Percentiles rank a stretch among this genome's conserved stretches.
Conservation (phyloP, 768 basidiomycete species). For the Pulveroboletus sp. region DNA sequence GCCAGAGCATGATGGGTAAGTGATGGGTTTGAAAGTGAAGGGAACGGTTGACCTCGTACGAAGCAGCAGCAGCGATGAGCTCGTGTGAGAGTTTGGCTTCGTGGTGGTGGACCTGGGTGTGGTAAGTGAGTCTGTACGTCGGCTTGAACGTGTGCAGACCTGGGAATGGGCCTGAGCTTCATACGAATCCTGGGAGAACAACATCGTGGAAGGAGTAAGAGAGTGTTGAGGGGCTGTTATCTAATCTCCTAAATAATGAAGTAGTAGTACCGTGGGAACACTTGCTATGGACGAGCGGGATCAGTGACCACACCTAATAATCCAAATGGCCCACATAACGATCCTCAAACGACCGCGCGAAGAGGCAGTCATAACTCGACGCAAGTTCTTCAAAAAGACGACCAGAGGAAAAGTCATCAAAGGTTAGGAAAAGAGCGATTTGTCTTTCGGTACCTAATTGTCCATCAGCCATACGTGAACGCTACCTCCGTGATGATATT, state of each 20-base stretch:
- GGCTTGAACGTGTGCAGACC: not conserved
- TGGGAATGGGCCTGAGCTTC: conserved; percentile 24
- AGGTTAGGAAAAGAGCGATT: conserved; percentile 43
- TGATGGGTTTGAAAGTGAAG: not conserved
- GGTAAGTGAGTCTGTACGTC: not conserved
- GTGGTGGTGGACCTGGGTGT: conserved; percentile 18
- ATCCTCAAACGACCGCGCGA: conserved; percentile 68
- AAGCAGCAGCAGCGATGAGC: conserved; percentile 26
- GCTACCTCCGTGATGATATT: conserved; percentile 92
- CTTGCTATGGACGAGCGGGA: not conserved
- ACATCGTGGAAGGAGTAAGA: conserved; percentile 12
- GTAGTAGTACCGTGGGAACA: conserved; percentile 11
- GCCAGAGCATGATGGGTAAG: not conserved
- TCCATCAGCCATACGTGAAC: conserved; percentile 76
- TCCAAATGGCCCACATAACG: conserved; percentile 55
- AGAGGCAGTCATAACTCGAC: conserved; percentile 75
- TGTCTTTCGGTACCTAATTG: not conserved
- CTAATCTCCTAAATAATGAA: too few relatives aligned
- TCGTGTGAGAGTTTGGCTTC: conserved; percentile 25
- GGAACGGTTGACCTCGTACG: conserved; percentile 19
- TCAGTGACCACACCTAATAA: too few relatives aligned
- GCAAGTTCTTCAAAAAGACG: conserved; percentile 96
- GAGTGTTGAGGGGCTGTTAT: not conserved
- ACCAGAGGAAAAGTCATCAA: conserved; percentile 91
- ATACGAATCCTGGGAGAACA: conserved; percentile 19